phyloP scores from a whole-genome alignment of 73 alveolate genomes.

The Blepharisma stoltei region DNA sequence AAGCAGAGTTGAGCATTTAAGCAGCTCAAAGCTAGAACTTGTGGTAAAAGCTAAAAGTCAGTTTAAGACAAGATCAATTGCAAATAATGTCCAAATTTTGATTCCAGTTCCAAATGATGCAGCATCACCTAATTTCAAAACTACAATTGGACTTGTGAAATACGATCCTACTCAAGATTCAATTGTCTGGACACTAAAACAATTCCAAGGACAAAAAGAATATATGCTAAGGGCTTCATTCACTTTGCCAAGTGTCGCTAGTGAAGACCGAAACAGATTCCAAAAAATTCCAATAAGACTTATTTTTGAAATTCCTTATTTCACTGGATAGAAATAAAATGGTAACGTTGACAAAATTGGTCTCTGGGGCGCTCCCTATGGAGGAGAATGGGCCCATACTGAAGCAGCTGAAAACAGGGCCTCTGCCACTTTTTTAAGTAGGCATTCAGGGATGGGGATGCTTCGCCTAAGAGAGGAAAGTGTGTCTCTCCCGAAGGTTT shows the following conservation, averaged over 20 bases:
- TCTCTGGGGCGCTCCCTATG: no score
- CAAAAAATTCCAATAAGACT: conserved; percentile 84
- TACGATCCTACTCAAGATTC: conserved; percentile 91
- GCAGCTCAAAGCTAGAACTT: conserved; percentile 71
- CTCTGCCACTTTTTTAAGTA: no score
- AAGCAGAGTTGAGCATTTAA: conserved; percentile 49
- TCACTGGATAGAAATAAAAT: no score
- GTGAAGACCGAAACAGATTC: conserved; percentile 74
- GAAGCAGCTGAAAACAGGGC: no score
- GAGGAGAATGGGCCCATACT: no score
- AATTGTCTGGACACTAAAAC: conserved; percentile 94
- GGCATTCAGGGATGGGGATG: no score
- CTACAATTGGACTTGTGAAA: conserved; percentile 89
- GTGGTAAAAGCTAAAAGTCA: conserved; percentile 90
- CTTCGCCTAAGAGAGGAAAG: no score
- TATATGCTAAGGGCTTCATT: conserved; percentile 90
- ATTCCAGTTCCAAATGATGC: conserved; percentile 98
- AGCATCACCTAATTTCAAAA: conserved; percentile 87
- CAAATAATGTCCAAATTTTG: conserved; percentile 93
- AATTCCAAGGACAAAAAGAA: conserved; percentile 98
- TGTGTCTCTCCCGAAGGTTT: no score
- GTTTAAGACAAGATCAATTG: conserved; percentile 89
- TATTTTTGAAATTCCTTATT: conserved; percentile 97
- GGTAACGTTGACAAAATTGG: no score
- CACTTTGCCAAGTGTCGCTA: conserved; percentile 93